Conservation (phyloP, 345 rosid genomes). For the Acer saccharum region DNA sequence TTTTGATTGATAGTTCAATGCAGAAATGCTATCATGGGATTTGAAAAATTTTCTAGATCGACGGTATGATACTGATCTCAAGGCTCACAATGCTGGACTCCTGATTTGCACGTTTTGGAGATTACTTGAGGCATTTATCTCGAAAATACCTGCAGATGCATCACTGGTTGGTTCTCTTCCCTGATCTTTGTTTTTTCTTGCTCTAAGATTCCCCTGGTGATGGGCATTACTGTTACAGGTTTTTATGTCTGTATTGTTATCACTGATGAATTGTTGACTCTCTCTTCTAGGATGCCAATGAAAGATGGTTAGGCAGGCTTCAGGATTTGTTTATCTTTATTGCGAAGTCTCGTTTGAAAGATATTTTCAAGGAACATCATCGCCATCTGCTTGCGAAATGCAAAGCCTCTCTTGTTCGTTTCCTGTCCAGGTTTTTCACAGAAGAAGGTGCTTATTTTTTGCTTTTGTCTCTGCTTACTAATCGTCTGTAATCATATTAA, state of each 20-base stretch:
- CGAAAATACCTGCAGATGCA: conserved; percentile 36
- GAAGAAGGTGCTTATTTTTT: conserved; percentile 57
- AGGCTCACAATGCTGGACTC: conserved; percentile 49
- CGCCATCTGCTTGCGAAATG: conserved; percentile 56
- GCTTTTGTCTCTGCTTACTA: not conserved
- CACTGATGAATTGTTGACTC: conserved; percentile 2
- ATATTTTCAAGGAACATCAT: conserved; percentile 68
- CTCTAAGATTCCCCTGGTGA: conserved; percentile 5
- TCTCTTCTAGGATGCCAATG: conserved; percentile 52
- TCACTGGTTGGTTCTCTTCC: conserved; percentile 48
- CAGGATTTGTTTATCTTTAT: conserved; percentile 66
- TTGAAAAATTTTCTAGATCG: conserved; percentile 61
- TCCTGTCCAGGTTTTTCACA: conserved; percentile 61
- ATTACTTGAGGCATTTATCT: conserved; percentile 51
- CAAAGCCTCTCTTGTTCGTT: conserved; percentile 62
- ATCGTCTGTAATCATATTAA: not conserved
- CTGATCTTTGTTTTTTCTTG: conserved; percentile 22
- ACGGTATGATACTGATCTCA: conserved; percentile 47
- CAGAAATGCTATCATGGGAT: conserved; percentile 53
- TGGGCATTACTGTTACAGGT: not conserved
- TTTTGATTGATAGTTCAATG: conserved; percentile 43
- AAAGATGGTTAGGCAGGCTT: conserved; percentile 40
- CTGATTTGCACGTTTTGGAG: conserved; percentile 71
- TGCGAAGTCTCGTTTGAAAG: conserved; percentile 49
- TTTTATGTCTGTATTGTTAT: not conserved